Conservation (phyloP, 2,329 filamentous ascomycete species). For the Septoria linicola region DNA sequence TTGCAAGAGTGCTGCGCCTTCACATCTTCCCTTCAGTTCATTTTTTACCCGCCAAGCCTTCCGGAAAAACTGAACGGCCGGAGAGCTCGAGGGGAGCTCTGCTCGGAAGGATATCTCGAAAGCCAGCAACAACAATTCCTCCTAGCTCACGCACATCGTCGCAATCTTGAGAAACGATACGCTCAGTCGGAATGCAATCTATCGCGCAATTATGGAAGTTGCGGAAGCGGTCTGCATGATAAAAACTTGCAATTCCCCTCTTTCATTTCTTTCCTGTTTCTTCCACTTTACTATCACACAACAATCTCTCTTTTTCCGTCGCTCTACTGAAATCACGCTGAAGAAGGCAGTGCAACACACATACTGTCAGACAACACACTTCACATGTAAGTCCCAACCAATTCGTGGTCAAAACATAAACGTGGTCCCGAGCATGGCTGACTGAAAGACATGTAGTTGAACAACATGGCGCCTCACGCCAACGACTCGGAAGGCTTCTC, state of each 20-base stretch:
- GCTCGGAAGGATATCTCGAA: constrained; percentile 14
- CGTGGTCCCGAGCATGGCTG: not conserved
- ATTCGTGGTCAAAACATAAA: not conserved
- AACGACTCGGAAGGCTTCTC: constrained; percentile 59
- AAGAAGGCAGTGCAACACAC: not conserved
- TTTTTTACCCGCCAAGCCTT: not conserved
- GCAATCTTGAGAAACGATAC: constrained; percentile 26
- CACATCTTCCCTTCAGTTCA: too few species aligned
- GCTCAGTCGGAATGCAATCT: constrained; percentile 17
- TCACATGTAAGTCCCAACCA: constrained; percentile 14
- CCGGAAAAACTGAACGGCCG: constrained; percentile 15
- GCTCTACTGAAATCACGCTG: not conserved
- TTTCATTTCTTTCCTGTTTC: constrained; percentile 21
- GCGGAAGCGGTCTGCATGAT: constrained; percentile 24
- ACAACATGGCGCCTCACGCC: constrained; percentile 88
- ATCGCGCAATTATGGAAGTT: constrained; percentile 22
- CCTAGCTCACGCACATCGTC: constrained; percentile 26
- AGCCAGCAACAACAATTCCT: constrained; percentile 22
- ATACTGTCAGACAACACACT: constrained; percentile 39
- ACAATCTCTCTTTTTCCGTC: not conserved
- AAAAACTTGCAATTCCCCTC: constrained; percentile 20
- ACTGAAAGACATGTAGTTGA: not conserved
- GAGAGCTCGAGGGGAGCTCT: constrained; percentile 1
- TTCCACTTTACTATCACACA: constrained; percentile 13
- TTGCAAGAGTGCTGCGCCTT: too few species aligned